Evolutionary conservation across 1,284 basidiomycete species (phyloP).

Genomic region (Peniophora sp.): DNA sequence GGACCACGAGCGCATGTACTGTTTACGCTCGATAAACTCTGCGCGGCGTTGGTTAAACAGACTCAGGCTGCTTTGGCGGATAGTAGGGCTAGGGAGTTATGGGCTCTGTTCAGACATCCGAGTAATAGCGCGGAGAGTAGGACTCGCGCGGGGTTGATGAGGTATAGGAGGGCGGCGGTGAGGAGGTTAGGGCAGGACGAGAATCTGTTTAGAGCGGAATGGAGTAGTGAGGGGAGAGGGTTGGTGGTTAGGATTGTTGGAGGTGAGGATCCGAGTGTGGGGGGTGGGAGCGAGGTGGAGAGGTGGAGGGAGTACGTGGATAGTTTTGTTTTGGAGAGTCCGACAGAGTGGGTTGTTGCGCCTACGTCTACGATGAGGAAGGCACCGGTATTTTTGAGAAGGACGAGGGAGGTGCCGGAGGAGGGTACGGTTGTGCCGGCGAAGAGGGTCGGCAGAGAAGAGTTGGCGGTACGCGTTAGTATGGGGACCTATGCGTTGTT

Average conservation of each 20-base stretch:
- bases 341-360: slow-evolving; percentile 59
- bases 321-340: slow-evolving; percentile 69
- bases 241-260: slow-evolving; percentile 77
- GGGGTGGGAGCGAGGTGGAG: slow-evolving; percentile 33
- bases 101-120: slow-evolving; percentile 50
- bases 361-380: too few species aligned
- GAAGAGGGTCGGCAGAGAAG: slow-evolving; percentile 10
- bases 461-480: slow-evolving; percentile 56
- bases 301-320: slow-evolving; percentile 88
- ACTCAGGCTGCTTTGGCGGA: slow-evolving; percentile 79
- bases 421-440: slow-evolving; percentile 21
- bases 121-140: slow-evolving; percentile 38
- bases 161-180: slow-evolving; percentile 89
- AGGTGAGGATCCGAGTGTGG: slow-evolving; percentile 72
- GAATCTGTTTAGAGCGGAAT: slow-evolving; percentile 87
- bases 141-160: slow-evolving; percentile 76
- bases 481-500: slow-evolving; percentile 65
- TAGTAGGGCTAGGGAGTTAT: slow-evolving; percentile 67
- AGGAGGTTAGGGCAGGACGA: slow-evolving; percentile 82
- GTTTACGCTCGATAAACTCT: slow-evolving; percentile 90
- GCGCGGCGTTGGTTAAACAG: slow-evolving; percentile 86
- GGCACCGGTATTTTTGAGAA: neutral
- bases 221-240: slow-evolving; percentile 60
- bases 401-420: slow-evolving; percentile 13
- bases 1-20: slow-evolving; percentile 87